Base-by-base conservation (phyloP, 257 asterid genomes). In the Orobanche coerulescens region DNA sequence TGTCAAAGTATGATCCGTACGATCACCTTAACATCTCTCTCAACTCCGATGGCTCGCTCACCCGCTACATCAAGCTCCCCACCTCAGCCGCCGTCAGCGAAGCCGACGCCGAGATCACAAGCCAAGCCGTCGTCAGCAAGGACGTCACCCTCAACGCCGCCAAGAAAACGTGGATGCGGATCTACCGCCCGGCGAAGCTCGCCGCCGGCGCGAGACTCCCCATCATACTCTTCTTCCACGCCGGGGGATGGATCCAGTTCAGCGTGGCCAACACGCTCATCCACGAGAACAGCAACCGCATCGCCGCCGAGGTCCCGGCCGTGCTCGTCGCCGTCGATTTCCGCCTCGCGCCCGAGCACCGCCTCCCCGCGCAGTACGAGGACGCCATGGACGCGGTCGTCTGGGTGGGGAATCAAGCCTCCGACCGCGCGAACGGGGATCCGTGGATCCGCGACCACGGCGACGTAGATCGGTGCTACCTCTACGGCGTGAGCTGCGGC, bases 291-390 rank as follows among this genome's bases (percentile, higher is more conserved):
- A 63, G 70, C 67, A 84, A 83, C 78, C 64, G 69, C 16, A 23
- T 80, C 63, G 61, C 84, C 30, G 62, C 71, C 22, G 94, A 81
- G 28, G 65, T 83, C 13, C 78, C 89, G 10, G 85, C 95, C 49
- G 73, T 93, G 3, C 63, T 89, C 16, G 73, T 89, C 9, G 76
- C 88, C 4, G 86, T 86, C 20, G 87, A 81, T 33, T 89, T 70
- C 75, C 88, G 96, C 33, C 84, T 77, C 14, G 97, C 97, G 0
- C 97, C 97, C 1, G 99, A 89, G 75, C 59, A 48, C 64, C 83
- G 83, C 56, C 95, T 89, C n/a, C 97, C 99, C 1, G 84, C 92
- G 0, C 94, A 78, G 61, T 93, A 89, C 72, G 94, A 89, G 1
- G 97, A 93, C 23, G 94, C 90, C 0, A 20, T 83, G 25, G 97